Conservation (phyloP, 768 basidiomycete species). For the Lepiota venenata region DNA sequence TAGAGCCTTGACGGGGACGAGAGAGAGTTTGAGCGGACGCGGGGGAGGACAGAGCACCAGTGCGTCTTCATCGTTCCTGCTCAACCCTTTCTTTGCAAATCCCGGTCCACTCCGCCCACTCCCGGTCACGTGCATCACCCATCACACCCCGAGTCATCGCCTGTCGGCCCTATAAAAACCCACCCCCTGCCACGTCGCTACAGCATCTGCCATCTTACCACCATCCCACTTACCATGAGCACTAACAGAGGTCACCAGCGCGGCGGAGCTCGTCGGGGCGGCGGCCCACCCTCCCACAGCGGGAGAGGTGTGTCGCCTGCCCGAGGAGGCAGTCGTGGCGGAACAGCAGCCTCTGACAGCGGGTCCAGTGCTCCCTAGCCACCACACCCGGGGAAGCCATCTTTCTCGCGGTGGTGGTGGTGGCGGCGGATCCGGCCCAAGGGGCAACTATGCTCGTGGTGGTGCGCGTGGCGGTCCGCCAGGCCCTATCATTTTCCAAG, state of each 20-base stretch:
- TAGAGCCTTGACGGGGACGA: slow-evolving; percentile 35
- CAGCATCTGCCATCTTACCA: neutral
- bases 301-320: slow-evolving; percentile 14
- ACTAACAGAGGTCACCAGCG: slow-evolving; percentile 18
- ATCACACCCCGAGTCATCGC: too few relatives aligned
- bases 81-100: neutral
- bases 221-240: slow-evolving; percentile 7
- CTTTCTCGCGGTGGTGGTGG: neutral
- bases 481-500: slow-evolving; percentile 34
- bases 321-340: slow-evolving; percentile 13
- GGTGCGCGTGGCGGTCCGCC: slow-evolving; percentile 18
- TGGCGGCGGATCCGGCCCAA: slow-evolving; percentile 6
- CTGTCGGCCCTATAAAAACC: too few relatives aligned
- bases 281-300: slow-evolving; percentile 22
- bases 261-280: slow-evolving; percentile 20
- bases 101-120: neutral
- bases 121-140: neutral
- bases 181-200: neutral
- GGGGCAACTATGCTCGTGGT: slow-evolving; percentile 4
- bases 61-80: slow-evolving; percentile 41
- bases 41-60: slow-evolving; percentile 40
- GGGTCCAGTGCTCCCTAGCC: neutral
- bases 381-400: neutral
- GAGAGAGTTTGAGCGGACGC: slow-evolving; percentile 42
- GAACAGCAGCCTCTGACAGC: slow-evolving; percentile 8